phyloP scores from a whole-genome alignment of 2,329 filamentous ascomycete genomes.

The Ophiocordyceps camponoti-floridani region DNA sequence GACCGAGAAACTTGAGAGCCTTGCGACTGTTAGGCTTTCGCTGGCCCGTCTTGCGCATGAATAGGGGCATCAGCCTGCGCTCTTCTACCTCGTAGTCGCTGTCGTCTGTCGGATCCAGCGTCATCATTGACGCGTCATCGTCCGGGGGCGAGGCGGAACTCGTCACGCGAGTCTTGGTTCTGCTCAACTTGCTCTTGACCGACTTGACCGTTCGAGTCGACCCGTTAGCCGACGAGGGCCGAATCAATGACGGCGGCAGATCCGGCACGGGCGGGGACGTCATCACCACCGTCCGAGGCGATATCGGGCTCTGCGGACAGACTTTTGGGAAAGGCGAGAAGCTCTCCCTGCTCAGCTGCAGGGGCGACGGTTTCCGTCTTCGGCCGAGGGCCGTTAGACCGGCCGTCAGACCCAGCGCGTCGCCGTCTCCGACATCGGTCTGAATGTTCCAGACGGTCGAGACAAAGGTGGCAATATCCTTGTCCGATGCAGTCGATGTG shows the following conservation, averaged over 20 bases:
- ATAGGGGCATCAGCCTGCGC: constrained; percentile 33
- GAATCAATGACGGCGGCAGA: constrained; percentile 2
- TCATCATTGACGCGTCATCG: constrained; percentile 14
- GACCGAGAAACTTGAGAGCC: constrained; percentile 34
- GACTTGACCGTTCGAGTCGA: constrained; percentile 13
- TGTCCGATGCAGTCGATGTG: constrained; percentile 32
- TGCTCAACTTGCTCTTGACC: constrained; percentile 11
- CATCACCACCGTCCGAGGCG: constrained; percentile 2
- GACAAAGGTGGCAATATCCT: constrained; percentile 36
- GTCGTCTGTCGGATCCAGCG: constrained; percentile 19
- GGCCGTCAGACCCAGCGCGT: constrained; percentile 16
- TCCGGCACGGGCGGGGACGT: constrained; percentile 1
- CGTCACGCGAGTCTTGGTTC: constrained; percentile 10
- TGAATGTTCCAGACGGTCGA: constrained; percentile 29
- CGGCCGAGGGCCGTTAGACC: constrained; percentile 8
- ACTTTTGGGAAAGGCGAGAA: constrained; percentile 13
- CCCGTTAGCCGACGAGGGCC: constrained; percentile 4
- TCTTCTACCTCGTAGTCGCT: constrained; percentile 28
- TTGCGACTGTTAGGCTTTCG: constrained; percentile 28
- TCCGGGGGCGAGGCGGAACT: constrained; percentile 3
- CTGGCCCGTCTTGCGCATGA: constrained; percentile 15
- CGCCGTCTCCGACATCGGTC: constrained; percentile 17
- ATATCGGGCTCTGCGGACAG: constrained; percentile 7
- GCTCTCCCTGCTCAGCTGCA: constrained; percentile 7
- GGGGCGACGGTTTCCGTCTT: constrained; percentile 9